Evolutionary conservation across 257 asterid genomes (phyloP).

Genomic region (Lantana camara): DNA sequence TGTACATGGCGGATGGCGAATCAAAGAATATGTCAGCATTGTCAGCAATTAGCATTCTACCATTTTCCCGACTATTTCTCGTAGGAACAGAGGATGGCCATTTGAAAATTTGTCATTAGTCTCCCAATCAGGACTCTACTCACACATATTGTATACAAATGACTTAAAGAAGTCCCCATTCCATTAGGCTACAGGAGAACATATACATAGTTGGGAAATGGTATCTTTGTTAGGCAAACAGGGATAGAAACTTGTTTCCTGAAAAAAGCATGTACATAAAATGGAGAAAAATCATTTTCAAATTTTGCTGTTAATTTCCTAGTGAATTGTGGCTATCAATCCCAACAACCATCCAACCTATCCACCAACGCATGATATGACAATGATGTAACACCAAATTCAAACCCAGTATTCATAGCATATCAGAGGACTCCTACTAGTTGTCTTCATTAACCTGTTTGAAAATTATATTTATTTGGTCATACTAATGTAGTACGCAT

Average conservation of each 20-base stretch:
- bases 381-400: neutral
- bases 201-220: no score
- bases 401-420: neutral
- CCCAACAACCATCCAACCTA: neutral
- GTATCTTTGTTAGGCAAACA: no score
- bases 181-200: no score
- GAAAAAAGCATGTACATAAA: no score
- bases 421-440: no score
- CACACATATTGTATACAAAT: neutral
- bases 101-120: conserved; percentile 71
- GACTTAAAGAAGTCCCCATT: no score
- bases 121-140: neutral
- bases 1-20: conserved; percentile 78
- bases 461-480: no score
- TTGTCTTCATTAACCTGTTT: no score
- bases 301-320: no score
- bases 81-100: conserved; percentile 96
- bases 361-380: neutral
- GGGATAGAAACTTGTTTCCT: no score
- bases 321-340: neutral
- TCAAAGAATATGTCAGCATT: conserved; percentile 70
- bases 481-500: no score
- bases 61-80: conserved; percentile 82
- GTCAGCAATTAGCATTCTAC: conserved; percentile 75
- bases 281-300: no score